Evolutionary conservation across 148 eudicot species (phyloP), one percentile per base, ranked within the genome.

Genomic region (Persicaria tinctoria): DNA sequence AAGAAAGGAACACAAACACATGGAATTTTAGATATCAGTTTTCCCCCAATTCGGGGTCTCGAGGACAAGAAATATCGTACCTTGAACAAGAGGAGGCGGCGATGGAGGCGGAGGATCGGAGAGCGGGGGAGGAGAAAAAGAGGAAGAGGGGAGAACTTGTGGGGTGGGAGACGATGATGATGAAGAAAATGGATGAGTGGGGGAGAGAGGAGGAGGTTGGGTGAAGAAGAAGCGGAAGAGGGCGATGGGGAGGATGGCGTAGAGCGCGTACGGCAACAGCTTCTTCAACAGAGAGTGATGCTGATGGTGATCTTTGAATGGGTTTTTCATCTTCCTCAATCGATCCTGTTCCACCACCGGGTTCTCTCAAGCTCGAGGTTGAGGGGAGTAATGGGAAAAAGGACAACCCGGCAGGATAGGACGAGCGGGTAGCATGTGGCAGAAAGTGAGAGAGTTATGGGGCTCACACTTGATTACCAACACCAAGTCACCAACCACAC

Each of bases 221-320:
- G 79, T 81, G 17, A 89, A 76, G 70, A 83, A 92, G 5, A 92
- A 80, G 13, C 82, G 82, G 78, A 89, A 17, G 0, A 92, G 63
- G 68, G 84, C 84, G 27, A 92, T 59, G 18, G 91, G 83, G 16
- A 92, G 69, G 50, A 90, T 63, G 57, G 86, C 85, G 82, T 81
- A 88, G 4, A 89, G 46, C 3, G 79, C 49, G 75, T 80, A 92
- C 5, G 84, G 83, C 14, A 89, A 41, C 5, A 90, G 75, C 72
- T 89, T 92, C 76, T 55, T 95, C 4, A 76, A 73, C 27, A 84
- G 8, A 66, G 79, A 78, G 56, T 79, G 80, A 72, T 80, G 10
- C 55, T 87, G 80, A 7, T 83, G 84, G 13, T 77, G 45, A 48
- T 18, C 73, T 68, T 66, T 60, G 55, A 75, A 73, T 73, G 76